Base-by-base conservation (phyloP, 371 early-diverging fungal species). In the Dichotomocladium elegans region DNA sequence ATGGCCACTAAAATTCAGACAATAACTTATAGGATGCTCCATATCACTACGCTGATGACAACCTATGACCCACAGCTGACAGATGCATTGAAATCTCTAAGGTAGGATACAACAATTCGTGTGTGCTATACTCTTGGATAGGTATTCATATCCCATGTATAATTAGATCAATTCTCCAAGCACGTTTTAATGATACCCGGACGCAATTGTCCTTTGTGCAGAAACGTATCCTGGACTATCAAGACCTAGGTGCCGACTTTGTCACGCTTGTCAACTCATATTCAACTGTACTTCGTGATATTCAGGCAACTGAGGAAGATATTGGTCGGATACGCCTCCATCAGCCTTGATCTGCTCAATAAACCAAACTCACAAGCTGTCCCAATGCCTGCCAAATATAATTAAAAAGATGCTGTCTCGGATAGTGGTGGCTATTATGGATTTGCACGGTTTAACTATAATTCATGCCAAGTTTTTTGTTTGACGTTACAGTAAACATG, bases 201-300 rank as follows among this genome's bases (percentile, higher is more conserved):
- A 44, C n/a, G 2, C 53, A 53, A 19, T 31, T 59, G 25, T 49
- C 44, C 0, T 50, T 48, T 43, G 44, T 35, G 4, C 47, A 59
- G 19, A 53, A 53, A 12, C 41, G 41, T 22, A 19, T 59, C 6
- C 27, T 49, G 19, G 44, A 28, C 3, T 59, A 59, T 8, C 34
- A 53, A 17, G 44, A 48, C 15, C 19, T 59, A 40, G 60, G 60
- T 9, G 48, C 53, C 11, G 60, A 59, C 27, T 53, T 57, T 27
- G 60, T 53, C 24, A 59, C 60, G n/a, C 19, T 59, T 22, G 48
- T 41, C 7, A 24, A 19, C 17, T 53, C 60, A 6, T 59, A 59
- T 40, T 41, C 31, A 21, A 30, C 31, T 7, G 21, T 59, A 19
- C 42, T 59, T 11, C 44, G 54, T 19, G 54, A 59, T 17, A 59